Evolutionary conservation across 768 basidiomycete species (phyloP).

Genomic region (Tulasnella sp.): DNA sequence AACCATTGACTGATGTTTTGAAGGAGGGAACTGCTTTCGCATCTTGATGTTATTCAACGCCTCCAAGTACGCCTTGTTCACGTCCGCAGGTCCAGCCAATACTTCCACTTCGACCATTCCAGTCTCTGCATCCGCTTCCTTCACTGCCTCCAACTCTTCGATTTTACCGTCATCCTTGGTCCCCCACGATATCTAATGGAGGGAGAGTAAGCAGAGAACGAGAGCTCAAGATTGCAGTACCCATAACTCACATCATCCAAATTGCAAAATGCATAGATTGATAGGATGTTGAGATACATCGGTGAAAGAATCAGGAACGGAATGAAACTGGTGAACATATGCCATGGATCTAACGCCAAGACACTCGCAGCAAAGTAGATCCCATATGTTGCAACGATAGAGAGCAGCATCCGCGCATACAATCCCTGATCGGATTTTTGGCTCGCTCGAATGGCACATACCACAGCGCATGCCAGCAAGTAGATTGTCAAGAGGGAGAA

Average conservation of each 20-base stretch:
- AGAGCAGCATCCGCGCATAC: constrained; percentile 70
- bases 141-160: constrained; percentile 73
- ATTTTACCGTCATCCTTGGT: constrained; percentile 82
- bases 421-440: constrained; percentile 41
- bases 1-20: too few species aligned
- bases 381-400: constrained; percentile 76
- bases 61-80: constrained; percentile 74
- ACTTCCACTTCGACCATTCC: constrained; percentile 70
- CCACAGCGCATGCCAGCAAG: constrained; percentile 67
- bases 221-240: neutral
- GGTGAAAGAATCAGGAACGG: constrained; percentile 83
- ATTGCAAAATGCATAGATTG: constrained; percentile 76
- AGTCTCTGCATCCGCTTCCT: constrained; percentile 52
- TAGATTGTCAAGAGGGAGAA: constrained; percentile 73
- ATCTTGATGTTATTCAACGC: constrained; percentile 59
- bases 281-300: constrained; percentile 61
- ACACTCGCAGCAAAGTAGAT: constrained; percentile 67
- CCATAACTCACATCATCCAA: constrained; percentile 56
- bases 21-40: constrained; percentile 28
- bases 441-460: constrained; percentile 64
- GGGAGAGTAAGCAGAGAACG: constrained; percentile 13
- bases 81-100: constrained; percentile 65
- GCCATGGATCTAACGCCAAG: constrained; percentile 90
- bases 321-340: constrained; percentile 80
- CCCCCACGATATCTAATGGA: constrained; percentile 71